phyloP scores from a whole-genome alignment of 2,329 filamentous ascomycete genomes.

The Fusarium cyanostomum region DNA sequence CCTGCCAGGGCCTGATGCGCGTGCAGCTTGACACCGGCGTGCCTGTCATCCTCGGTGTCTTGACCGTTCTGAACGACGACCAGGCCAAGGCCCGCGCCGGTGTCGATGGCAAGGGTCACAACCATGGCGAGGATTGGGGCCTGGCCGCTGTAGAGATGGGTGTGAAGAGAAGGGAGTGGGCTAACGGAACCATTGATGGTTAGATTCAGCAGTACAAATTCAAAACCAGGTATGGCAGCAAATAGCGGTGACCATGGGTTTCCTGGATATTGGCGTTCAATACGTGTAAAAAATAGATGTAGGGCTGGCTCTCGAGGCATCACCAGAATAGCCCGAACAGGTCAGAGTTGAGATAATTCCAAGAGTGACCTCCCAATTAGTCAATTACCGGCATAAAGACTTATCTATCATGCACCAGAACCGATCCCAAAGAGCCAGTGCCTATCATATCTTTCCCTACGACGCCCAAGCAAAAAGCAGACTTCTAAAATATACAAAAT shows the following conservation, averaged over 20 bases:
- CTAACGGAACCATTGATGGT: slow-evolving; percentile 69
- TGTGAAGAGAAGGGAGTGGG: slow-evolving; percentile 86
- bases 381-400: slow-evolving; percentile 45
- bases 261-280: slow-evolving; percentile 3
- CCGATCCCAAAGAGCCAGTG: slow-evolving; percentile 37
- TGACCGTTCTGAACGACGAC: slow-evolving; percentile 89
- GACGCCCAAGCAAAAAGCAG: slow-evolving; percentile 43
- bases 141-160: slow-evolving; percentile 93
- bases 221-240: background rate
- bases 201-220: slow-evolving; percentile 29
- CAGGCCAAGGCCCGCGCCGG: slow-evolving; percentile 89
- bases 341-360: background rate
- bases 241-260: slow-evolving; percentile 9
- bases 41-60: slow-evolving; percentile 89
- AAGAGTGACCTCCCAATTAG: slow-evolving; percentile 40
- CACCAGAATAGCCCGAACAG: slow-evolving; percentile 14
- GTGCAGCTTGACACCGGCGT: slow-evolving; percentile 89
- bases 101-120: slow-evolving; percentile 73
- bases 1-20: slow-evolving; percentile 92
- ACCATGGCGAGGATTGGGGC: slow-evolving; percentile 98
- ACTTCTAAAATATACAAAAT: slow-evolving; percentile 45
- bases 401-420: slow-evolving; percentile 46
- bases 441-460: slow-evolving; percentile 41
- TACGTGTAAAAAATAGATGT: background rate
- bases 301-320: background rate